Percentiles rank a stretch among this genome's conserved stretches.
phyloP scores from a whole-genome alignment of 176 grass and related monocot species.

The Echinochloa phyllopogon region DNA sequence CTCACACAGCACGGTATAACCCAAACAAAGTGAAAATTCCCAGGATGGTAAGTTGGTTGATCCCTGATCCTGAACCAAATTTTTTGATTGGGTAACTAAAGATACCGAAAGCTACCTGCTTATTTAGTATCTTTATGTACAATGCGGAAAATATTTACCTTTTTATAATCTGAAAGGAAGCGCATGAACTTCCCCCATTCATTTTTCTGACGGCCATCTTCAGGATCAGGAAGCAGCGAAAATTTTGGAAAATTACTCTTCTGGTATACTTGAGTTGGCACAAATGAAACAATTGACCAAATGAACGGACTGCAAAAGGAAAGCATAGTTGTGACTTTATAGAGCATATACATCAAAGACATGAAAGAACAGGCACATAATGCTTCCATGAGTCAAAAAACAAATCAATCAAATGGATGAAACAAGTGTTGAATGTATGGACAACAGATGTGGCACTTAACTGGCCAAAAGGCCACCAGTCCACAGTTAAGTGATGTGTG shows the following conservation, averaged over 20 bases:
- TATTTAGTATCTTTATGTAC: constrained; percentile 6
- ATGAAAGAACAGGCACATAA: not conserved
- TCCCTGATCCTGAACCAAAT: not conserved
- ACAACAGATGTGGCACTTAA: not conserved
- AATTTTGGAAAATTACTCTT: constrained; percentile 46
- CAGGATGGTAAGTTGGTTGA: not conserved
- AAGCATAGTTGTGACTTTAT: constrained; percentile 10
- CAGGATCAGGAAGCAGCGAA: constrained; percentile 60
- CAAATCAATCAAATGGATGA: constrained; percentile 15
- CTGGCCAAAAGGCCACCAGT: not conserved
- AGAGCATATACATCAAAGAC: constrained; percentile 7
- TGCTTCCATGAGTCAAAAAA: constrained; percentile 6
- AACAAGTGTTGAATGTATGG: constrained; percentile 18
- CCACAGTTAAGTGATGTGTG: not conserved
- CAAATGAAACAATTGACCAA: constrained; percentile 61
- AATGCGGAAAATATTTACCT: constrained; percentile 43
- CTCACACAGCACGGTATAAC: not conserved
- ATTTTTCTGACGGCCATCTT: constrained; percentile 48
- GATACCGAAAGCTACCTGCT: constrained; percentile 10
- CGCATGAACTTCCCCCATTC: constrained; percentile 68
- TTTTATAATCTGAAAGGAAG: constrained; percentile 51
- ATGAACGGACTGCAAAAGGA: constrained; percentile 47
- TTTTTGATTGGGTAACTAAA: constrained; percentile 6
- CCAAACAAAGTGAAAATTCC: constrained; percentile 1
- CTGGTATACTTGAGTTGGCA: constrained; percentile 33